These are phyloP conservation scores for Globisporangium spinosum DNA, from an alignment of 352 stramenopile species.

Conservation along the genomic window DNA sequence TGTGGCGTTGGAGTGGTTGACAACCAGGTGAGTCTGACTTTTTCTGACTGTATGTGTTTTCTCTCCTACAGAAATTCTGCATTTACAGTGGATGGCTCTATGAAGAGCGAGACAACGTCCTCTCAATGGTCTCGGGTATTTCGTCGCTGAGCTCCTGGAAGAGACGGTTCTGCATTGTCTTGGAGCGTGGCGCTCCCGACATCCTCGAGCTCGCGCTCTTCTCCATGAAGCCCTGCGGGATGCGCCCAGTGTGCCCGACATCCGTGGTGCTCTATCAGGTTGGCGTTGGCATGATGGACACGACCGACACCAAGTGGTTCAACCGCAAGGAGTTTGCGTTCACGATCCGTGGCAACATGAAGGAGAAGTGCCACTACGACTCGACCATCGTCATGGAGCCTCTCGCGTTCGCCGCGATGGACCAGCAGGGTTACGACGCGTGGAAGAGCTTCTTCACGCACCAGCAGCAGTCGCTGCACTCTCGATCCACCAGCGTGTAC, in stretches of 20 bases:
- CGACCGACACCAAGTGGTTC: slow-evolving; percentile 64
- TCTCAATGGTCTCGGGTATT: slow-evolving; percentile 54
- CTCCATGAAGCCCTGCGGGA: slow-evolving; percentile 36
- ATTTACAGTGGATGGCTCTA: slow-evolving; percentile 65
- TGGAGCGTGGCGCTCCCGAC: slow-evolving; percentile 53
- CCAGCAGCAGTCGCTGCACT: slow-evolving; percentile 35
- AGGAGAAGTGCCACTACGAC: slow-evolving; percentile 34
- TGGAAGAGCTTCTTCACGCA: slow-evolving; percentile 62
- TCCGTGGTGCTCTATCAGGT: slow-evolving; percentile 64
- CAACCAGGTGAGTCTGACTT: background rate
- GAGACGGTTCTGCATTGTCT: slow-evolving; percentile 57
- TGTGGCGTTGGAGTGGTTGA: background rate
- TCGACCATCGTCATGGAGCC: slow-evolving; percentile 30
- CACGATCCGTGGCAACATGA: slow-evolving; percentile 32
- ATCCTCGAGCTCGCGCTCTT: slow-evolving; percentile 76
- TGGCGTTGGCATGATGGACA: slow-evolving; percentile 35
- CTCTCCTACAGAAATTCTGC: slow-evolving; percentile 36
- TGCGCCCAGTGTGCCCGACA: slow-evolving; percentile 48
- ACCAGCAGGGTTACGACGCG: slow-evolving; percentile 38
- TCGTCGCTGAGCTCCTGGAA: slow-evolving; percentile 64
- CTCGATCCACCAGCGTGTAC: slow-evolving; percentile 6
- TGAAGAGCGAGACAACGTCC: slow-evolving; percentile 55
- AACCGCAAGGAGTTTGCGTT: slow-evolving; percentile 67
- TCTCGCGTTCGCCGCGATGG: slow-evolving; percentile 57
- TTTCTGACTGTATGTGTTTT: slow-evolving; percentile 4